Percentiles rank a stretch among this genome's conserved stretches.
These are phyloP conservation scores for Gracilaria vermiculophylla DNA, from an alignment of 23 red algal species.

Conservation along the genomic window DNA sequence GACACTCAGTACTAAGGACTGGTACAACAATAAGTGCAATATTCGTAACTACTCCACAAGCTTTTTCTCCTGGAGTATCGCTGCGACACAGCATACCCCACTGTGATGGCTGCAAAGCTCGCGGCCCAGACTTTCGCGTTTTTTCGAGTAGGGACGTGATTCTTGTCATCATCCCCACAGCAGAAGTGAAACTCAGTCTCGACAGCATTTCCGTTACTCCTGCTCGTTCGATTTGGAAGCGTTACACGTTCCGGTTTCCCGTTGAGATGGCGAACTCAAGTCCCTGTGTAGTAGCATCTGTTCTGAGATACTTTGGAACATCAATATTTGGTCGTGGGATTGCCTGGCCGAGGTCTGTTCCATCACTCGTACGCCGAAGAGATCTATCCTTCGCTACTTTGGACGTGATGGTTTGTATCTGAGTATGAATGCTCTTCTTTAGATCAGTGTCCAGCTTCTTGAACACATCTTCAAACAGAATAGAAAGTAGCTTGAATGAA, in stretches of 20 bases:
- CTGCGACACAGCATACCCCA: conserved; percentile 98
- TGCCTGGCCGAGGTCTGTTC: not conserved
- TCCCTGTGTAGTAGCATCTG: conserved; percentile 80
- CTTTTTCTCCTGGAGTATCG: conserved; percentile 97
- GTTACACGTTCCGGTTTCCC: conserved; percentile 92
- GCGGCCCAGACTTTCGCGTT: conserved; percentile 95
- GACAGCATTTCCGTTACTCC: conserved; percentile 95
- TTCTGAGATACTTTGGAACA: conserved; percentile 63
- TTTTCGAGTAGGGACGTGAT: conserved; percentile 99
- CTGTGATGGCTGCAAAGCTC: conserved; percentile 90
- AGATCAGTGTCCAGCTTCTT: conserved; percentile 94
- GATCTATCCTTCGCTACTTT: conserved; percentile 43
- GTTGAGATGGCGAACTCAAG: conserved; percentile 89
- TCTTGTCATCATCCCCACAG: conserved; percentile 99
- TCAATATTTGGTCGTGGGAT: conserved; percentile 55
- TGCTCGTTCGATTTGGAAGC: conserved; percentile 93
- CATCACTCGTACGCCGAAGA: conserved; percentile 9
- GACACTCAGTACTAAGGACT: too few relatives aligned
- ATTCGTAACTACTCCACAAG: conserved; percentile 98
- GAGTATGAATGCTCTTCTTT: conserved; percentile 66
- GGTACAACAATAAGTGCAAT: conserved; percentile 92
- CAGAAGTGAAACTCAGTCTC: conserved; percentile 86
- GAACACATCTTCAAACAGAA: conserved; percentile 97
- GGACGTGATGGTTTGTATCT: conserved; percentile 58
- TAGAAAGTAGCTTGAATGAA: conserved; percentile 75